A percentile compares a stretch with the other conserved stretches of the same genome.
These are phyloP conservation scores for Tetrapisispora namnaoensis DNA, from an alignment of 805 yeast genomes.

Conservation along the genomic window DNA sequence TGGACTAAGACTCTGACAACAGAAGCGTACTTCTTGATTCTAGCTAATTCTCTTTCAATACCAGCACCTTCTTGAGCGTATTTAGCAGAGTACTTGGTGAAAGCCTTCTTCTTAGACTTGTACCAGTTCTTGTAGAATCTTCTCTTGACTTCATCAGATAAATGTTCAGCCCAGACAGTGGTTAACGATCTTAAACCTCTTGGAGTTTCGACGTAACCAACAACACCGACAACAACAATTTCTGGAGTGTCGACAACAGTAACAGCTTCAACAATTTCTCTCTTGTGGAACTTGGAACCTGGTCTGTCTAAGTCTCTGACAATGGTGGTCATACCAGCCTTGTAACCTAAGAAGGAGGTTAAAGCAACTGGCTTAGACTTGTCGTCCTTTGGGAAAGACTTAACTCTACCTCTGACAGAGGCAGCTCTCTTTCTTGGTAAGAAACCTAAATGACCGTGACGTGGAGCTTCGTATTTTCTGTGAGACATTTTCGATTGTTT, in stretches of 20 bases:
- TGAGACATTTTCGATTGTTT: conserved; percentile 67
- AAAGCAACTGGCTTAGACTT: conserved; percentile 95
- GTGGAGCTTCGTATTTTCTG: conserved; percentile 99
- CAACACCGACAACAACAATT: conserved; percentile 98
- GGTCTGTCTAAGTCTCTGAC: conserved; percentile 99
- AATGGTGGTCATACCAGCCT: conserved; percentile 99
- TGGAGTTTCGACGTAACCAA: conserved; percentile 99
- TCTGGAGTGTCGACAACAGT: conserved; percentile 99
- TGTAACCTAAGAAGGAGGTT: conserved; percentile 99
- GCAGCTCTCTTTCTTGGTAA: conserved; percentile 99
- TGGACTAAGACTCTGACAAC: conserved; percentile 99
- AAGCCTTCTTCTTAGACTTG: conserved; percentile 99
- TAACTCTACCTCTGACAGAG: conserved; percentile 96
- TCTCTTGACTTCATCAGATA: conserved; percentile 98
- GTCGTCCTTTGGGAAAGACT: conserved; percentile 99
- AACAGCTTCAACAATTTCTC: conserved; percentile 99
- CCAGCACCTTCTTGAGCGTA: conserved; percentile 85
- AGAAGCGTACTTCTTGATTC: conserved; percentile 96
- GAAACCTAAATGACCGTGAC: conserved; percentile 99
- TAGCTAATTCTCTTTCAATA: conserved; percentile 92
- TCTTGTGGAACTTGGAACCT: conserved; percentile 99
- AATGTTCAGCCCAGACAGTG: conserved; percentile 99
- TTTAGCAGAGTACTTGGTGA: conserved; percentile 99
- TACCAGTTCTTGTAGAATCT: conserved; percentile 99
- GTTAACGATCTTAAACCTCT: conserved; percentile 99